A percentile compares a stretch with the other conserved stretches of the same genome.
These are phyloP conservation scores for Botrytis medusae DNA, from an alignment of 2,329 filamentous ascomycete species.

Conservation along the genomic window DNA sequence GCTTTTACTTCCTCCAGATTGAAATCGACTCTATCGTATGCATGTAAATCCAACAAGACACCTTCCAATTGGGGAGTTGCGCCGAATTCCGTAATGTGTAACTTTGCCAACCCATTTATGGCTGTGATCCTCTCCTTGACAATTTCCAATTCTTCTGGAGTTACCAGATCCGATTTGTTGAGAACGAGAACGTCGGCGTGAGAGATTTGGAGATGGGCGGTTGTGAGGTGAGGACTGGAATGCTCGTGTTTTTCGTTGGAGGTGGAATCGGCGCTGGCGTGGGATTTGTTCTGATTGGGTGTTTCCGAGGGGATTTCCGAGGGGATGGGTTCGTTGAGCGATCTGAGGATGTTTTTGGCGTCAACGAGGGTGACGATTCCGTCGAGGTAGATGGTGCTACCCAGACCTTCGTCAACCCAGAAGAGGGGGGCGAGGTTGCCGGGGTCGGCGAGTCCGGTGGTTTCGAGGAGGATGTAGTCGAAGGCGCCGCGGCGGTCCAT, in stretches of 20 bases:
- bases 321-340: constrained; percentile 69
- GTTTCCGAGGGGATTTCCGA: constrained; percentile 51
- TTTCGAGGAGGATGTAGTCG: constrained; percentile 97
- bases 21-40: constrained; percentile 82
- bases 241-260: constrained; percentile 33
- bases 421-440: constrained; percentile 95
- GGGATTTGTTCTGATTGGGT: constrained; percentile 10
- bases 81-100: constrained; percentile 79
- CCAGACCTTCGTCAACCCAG: constrained; percentile 95
- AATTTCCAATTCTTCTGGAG: constrained; percentile 61
- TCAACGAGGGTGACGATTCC: constrained; percentile 96
- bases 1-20: constrained; percentile 66
- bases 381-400: constrained; percentile 93
- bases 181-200: constrained; percentile 94
- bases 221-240: constrained; percentile 74
- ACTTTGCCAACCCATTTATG: constrained; percentile 86
- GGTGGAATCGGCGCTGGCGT: constrained; percentile 44
- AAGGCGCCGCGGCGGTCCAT: constrained; percentile 94
- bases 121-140: constrained; percentile 72
- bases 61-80: constrained; percentile 80
- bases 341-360: constrained; percentile 84
- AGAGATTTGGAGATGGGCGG: constrained; percentile 92
- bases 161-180: constrained; percentile 89
- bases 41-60: constrained; percentile 83
- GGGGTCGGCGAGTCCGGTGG: constrained; percentile 90